Evolutionary conservation across 1,284 basidiomycete genomes (phyloP), one percentile per base, ranked within the genome.

Genomic region (Trametes sp.): DNA sequence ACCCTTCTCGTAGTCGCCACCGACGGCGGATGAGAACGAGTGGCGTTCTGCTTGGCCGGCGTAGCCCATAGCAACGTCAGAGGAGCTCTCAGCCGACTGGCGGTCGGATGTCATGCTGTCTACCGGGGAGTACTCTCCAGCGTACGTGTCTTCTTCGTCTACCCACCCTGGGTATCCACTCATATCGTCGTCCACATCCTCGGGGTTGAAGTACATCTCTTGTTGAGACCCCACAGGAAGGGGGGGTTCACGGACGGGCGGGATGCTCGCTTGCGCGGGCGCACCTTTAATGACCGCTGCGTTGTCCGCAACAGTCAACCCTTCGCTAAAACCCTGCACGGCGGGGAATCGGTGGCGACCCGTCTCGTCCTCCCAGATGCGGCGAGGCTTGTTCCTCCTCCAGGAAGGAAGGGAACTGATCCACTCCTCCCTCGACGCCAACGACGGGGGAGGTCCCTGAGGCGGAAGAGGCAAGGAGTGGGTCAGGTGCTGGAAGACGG

Each of bases 231-330:
- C 49, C 29, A 57, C 29, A 38, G 54, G 48, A 26, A 54, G 61
- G 36, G 54, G 57, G 50, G 60, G 59, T 24, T 68, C 76, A 65
- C 77, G 80, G 77, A 82, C 77, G 89, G 90, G 90, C 88, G 89
- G 88, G 87, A 88, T 83, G 82, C 87, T 88, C 85, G 87, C 87
- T 84, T 90, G 82, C 84, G 87, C 88, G 86, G 79, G 87, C 78
- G 82, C 74, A 86, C 90, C 90, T 90, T 92, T 91, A 90, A 89
- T 91, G 80, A 85, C 87, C 74, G 82, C 74, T 80, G 86, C 88
- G 89, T 89, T 82, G 65, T 69, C 78, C 79, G 79, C 78, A 70
- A 72, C 73, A 75, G 83, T 81, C 86, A 92, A 91, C 90, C 90
- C 90, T 78, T 77, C 76, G 66, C 75, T 73, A 89, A 90, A 91